Conservation (phyloP, 2,329 filamentous ascomycete species). For the Colletotrichum euphorbiae region DNA sequence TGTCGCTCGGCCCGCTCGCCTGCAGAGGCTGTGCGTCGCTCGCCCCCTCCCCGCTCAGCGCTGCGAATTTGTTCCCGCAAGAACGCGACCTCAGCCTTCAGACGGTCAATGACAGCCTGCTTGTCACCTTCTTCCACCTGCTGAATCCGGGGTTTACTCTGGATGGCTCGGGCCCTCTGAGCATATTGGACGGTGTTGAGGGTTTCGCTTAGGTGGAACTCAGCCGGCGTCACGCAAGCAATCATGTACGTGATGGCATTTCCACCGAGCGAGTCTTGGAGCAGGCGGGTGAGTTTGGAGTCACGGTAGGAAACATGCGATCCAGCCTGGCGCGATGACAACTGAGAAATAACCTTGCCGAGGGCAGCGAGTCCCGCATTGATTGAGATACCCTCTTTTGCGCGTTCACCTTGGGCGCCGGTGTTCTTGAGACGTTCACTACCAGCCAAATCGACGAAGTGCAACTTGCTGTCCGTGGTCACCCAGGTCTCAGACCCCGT, state of each 20-base stretch:
- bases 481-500: constrained; percentile 76
- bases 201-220: constrained; percentile 97
- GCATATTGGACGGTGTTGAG: constrained; percentile 98
- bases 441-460: constrained; percentile 97
- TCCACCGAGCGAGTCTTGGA: constrained; percentile 96
- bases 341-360: constrained; percentile 97
- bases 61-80: constrained; percentile 92
- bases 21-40: constrained; percentile 62
- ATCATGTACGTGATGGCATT: constrained; percentile 99
- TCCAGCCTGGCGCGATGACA: constrained; percentile 88
- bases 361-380: constrained; percentile 94
- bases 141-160: constrained; percentile 97
- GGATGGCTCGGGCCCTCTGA: constrained; percentile 93
- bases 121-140: constrained; percentile 94
- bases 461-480: constrained; percentile 96
- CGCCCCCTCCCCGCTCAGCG: constrained; percentile 73
- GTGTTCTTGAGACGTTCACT: constrained; percentile 98
- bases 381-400: constrained; percentile 97
- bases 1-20: constrained; percentile 81
- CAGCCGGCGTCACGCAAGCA: constrained; percentile 94
- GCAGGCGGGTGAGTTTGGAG: constrained; percentile 92
- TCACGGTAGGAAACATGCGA: constrained; percentile 97
- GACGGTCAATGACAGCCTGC: constrained; percentile 89
- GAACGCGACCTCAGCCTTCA: constrained; percentile 94
- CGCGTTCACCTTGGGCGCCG: constrained; percentile 91